Conservation (phyloP, 108 stramenopile species). For the Parmales sp. region DNA sequence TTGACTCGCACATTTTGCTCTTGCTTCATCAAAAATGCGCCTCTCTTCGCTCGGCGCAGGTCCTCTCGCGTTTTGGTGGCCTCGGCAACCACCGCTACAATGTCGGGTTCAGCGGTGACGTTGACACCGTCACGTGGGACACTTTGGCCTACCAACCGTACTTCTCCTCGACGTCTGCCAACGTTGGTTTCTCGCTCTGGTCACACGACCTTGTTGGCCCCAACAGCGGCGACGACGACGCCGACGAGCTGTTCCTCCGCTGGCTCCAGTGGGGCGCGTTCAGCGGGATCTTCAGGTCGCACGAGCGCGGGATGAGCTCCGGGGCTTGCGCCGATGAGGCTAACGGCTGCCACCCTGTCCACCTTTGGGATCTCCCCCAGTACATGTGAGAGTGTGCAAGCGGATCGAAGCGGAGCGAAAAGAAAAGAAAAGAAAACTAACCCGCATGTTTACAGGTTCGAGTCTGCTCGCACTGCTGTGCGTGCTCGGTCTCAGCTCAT, state of each 20-base stretch:
- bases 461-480: not conserved
- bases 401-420: too few relatives aligned
- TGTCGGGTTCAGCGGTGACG: slow-evolving; percentile 26
- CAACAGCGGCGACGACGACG: not conserved
- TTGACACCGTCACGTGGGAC: slow-evolving; percentile 5
- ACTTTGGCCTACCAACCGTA: slow-evolving; percentile 15
- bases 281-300: not conserved
- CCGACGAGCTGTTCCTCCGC: slow-evolving; percentile 12
- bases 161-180: slow-evolving; percentile 11
- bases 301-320: slow-evolving; percentile 18
- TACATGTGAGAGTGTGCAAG: too few relatives aligned
- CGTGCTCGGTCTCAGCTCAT: not conserved
- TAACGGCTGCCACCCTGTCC: not conserved
- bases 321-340: slow-evolving; percentile 2
- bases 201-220: slow-evolving; percentile 19
- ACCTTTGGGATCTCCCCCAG: not conserved
- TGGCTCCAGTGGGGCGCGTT: slow-evolving; percentile 11
- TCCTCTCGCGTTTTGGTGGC: slow-evolving; percentile 21
- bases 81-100: slow-evolving; percentile 25
- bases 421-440: too few relatives aligned
- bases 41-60: too few relatives aligned
- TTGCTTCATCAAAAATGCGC: too few relatives aligned
- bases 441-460: not conserved
- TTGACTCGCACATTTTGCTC: too few relatives aligned
- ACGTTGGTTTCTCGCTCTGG: slow-evolving; percentile 14